Evolutionary conservation across 1,139 yeast genomes (phyloP).

Genomic region (Tardiomyces blankii): DNA sequence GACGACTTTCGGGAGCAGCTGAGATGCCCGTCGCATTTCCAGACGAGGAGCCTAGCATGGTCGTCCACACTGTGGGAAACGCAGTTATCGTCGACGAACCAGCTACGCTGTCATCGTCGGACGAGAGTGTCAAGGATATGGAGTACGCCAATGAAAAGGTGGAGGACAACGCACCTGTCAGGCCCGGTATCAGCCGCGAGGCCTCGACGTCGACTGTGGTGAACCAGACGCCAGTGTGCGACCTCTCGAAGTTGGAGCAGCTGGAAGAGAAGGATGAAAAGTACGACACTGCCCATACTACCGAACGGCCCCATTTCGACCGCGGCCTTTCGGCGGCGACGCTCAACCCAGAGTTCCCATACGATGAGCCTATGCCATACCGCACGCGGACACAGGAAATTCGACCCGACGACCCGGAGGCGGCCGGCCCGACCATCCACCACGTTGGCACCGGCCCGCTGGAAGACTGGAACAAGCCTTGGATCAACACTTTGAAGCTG

Average conservation of each 20-base stretch:
- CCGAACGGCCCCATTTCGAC: neutral
- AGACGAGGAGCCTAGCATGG: neutral
- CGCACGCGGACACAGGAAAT: neutral
- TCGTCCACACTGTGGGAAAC: neutral
- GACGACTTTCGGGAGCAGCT: neutral
- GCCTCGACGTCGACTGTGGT: neutral
- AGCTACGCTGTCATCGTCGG: neutral
- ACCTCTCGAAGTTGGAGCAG: neutral
- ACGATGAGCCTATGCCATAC: neutral
- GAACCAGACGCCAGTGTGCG: neutral
- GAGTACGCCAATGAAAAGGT: neutral
- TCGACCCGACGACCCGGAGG: too few relatives aligned
- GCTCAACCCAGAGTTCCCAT: neutral
- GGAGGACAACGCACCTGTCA: neutral
- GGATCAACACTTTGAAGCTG: conserved; percentile 8
- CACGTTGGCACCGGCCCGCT: neutral
- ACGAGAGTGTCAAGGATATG: neutral
- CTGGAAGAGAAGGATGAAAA: neutral
- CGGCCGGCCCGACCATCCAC: too few relatives aligned
- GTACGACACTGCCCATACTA: neutral
- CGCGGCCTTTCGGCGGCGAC: neutral
- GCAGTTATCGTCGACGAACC: neutral
- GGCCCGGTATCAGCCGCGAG: neutral
- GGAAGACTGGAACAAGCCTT: conserved; percentile 11
- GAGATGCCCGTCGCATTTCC: neutral